Conservation (phyloP, 139 green algal species). For the Haematococcus lacustris region DNA sequence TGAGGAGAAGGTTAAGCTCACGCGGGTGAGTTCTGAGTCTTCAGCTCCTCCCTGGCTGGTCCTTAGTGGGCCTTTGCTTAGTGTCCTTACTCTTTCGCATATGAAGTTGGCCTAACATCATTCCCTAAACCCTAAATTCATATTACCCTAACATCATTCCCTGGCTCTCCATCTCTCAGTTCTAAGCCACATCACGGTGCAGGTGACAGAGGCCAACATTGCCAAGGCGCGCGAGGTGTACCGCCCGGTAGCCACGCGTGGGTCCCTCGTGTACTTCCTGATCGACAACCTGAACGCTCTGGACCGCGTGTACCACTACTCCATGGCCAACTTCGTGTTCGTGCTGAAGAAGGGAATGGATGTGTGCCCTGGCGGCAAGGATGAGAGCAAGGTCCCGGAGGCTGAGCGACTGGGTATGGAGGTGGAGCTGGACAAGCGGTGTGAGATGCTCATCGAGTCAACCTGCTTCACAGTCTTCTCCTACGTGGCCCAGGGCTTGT, state of each 20-base stretch:
- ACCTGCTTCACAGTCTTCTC: slow-evolving; percentile 61
- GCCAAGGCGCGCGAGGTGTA: slow-evolving; percentile 70
- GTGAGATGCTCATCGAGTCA: slow-evolving; percentile 68
- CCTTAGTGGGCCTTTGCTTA: no score
- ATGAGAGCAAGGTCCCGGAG: slow-evolving; percentile 41
- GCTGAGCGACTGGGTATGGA: slow-evolving; percentile 30
- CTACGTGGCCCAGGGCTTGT: slow-evolving; percentile 78
- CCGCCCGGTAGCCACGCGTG: slow-evolving; percentile 69
- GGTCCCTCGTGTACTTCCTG: slow-evolving; percentile 84
- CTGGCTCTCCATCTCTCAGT: no score
- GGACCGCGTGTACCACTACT: slow-evolving; percentile 87
- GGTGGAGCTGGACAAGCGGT: slow-evolving; percentile 50
- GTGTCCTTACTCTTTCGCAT: no score
- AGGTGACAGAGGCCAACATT: slow-evolving; percentile 60
- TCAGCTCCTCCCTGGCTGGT: no score
- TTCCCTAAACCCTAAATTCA: no score
- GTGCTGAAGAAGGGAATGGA: slow-evolving; percentile 81
- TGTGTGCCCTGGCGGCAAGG: slow-evolving; percentile 46
- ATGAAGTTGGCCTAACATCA: no score
- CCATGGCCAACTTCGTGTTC: slow-evolving; percentile 85
- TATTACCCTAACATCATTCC: no score
- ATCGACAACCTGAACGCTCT: slow-evolving; percentile 78
- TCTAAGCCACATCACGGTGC: no score
- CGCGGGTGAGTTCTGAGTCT: no score
- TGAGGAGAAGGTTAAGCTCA: slow-evolving; percentile 70